Base-by-base conservation (phyloP, 768 basidiomycete genomes). In the Boletus subcaerulescens region DNA sequence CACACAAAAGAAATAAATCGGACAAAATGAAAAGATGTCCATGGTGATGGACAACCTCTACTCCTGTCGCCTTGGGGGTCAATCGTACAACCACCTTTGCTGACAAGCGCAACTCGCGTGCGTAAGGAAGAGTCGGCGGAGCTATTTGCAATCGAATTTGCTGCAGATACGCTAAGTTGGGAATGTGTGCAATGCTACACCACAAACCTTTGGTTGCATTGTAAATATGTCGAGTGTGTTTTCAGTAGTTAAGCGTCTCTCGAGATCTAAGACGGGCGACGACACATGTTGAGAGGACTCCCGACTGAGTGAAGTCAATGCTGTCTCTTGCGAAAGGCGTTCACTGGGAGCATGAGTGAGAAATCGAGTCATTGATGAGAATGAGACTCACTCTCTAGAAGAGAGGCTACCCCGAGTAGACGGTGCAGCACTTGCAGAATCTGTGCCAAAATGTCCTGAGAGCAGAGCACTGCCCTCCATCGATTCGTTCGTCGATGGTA, bases 161-260 rank as follows among this genome's bases (percentile, higher is more conserved):
- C 95, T 97, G 53, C 45, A 44, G 40, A 52, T 31, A 60, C 36
- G 26, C n/a, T 60, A 40, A 56, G 50, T 42, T 38, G 26, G 20
- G 32, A 48, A 36, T n/a, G 5, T 22, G n/a, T 50, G 46, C 18
- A 42, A 55, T 42, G 14, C 5, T 53, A 43, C 10, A 14, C 24
- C 46, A 60, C 59, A 57, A 58, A 93, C 96, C 83, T 93, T 94
- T 1, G 89, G 89, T 58, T 83, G 81, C 93, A 99, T 96, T 2
- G 92, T 91, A 70, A 99, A 99, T 43, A 99, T 86, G 69, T 99
- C 97, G 29, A 98, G 73, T 9, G 91, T 91, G 18, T 81, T 77
- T 31, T 87, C 82, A 1, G 91, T 87, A 29, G 85, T 80, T 33
- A 99, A 77, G 26, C 91, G 78, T 33, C 80, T 76, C 67, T 98